phyloP scores from a whole-genome alignment of 495 filamentous ascomycete genomes.

The Filosporella fistucella region DNA sequence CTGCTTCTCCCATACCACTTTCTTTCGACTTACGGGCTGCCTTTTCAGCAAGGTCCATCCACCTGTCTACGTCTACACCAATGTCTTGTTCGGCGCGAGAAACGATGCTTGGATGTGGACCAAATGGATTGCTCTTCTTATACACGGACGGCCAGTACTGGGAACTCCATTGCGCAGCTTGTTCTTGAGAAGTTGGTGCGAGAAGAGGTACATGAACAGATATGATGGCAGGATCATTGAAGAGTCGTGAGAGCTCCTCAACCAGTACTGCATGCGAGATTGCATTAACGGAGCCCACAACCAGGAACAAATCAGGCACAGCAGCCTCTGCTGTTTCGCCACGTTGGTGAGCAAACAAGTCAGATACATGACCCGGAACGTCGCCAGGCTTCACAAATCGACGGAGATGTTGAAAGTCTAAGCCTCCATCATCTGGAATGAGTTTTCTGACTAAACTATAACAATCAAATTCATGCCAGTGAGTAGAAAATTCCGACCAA shows the following conservation, averaged over 20 bases:
- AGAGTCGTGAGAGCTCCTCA: conserved; percentile 26
- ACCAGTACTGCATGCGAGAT: conserved; percentile 40
- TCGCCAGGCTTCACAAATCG: conserved; percentile 70
- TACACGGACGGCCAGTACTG: conserved; percentile 87
- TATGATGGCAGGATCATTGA: conserved; percentile 39
- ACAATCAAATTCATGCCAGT: neutral
- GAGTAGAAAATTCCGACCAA: conserved; percentile 9
- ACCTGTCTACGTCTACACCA: conserved; percentile 45
- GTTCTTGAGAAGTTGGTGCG: conserved; percentile 66
- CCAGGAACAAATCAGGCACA: conserved; percentile 29
- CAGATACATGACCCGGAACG: conserved; percentile 42
- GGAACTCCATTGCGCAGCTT: conserved; percentile 72
- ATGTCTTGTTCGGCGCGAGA: conserved; percentile 53
- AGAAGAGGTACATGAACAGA: conserved; percentile 64
- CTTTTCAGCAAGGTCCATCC: conserved; percentile 63
- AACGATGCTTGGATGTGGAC: conserved; percentile 64
- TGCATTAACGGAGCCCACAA: conserved; percentile 35
- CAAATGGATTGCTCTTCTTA: conserved; percentile 74
- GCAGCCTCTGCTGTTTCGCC: neutral
- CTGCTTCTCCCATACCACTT: conserved; percentile 56
- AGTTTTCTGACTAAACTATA: conserved; percentile 39
- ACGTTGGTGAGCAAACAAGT: conserved; percentile 18
- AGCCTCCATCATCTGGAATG: conserved; percentile 51
- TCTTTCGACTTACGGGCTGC: conserved; percentile 53
- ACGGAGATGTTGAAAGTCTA: conserved; percentile 72